Conservation (phyloP, 2,329 filamentous ascomycete species). For the Pestalotiopsis sp. region DNA sequence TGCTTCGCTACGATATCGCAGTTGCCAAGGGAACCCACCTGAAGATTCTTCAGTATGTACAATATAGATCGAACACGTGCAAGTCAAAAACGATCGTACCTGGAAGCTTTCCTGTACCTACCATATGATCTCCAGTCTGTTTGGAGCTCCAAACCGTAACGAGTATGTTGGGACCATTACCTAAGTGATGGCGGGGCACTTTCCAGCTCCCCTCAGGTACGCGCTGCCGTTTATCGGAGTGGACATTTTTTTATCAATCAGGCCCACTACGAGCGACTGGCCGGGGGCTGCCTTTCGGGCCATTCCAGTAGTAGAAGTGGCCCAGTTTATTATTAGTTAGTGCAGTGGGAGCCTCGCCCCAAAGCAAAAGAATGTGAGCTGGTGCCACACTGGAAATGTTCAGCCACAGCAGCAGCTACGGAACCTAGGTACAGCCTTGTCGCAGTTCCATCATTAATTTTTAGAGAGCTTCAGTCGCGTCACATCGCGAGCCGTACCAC, state of each 20-base stretch:
- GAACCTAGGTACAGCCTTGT: slow-evolving; percentile 10
- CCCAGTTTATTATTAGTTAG: neutral
- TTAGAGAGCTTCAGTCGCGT: slow-evolving; percentile 6
- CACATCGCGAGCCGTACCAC: neutral
- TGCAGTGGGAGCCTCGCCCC: neutral
- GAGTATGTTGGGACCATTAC: neutral
- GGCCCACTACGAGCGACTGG: neutral
- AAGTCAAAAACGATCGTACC: neutral
- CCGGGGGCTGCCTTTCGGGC: neutral
- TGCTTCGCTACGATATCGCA: no score
- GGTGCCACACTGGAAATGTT: neutral
- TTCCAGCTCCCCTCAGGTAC: neutral
- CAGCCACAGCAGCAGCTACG: neutral
- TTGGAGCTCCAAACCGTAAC: neutral
- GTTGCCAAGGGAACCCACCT: no score
- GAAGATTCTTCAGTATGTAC: no score
- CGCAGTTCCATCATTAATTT: slow-evolving; percentile 7
- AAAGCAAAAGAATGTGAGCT: neutral
- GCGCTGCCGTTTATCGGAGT: neutral
- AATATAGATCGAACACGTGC: no score
- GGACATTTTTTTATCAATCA: neutral
- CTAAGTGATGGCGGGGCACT: neutral
- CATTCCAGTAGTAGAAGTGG: neutral
- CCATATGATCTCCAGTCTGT: neutral
- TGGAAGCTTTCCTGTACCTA: neutral